Percentiles rank a stretch among this genome's conserved stretches.
These are phyloP conservation scores for Chloranthus sessilifolius DNA, from an alignment of 164 flowering plant genomes.

Conservation along the genomic window DNA sequence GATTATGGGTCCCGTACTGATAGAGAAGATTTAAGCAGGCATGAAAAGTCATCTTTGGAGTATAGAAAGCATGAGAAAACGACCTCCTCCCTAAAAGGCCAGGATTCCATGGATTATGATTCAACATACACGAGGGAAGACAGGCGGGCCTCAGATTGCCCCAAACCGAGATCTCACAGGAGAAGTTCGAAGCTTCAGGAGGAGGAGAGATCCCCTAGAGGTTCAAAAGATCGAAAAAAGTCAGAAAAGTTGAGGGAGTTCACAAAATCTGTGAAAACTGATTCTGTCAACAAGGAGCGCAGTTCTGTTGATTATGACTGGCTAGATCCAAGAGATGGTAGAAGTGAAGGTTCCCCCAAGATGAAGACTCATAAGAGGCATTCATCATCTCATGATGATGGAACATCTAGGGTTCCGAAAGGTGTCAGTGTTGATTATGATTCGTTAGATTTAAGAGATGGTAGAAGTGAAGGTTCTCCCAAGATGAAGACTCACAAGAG, in stretches of 20 bases:
- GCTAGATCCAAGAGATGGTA: conserved; percentile 4
- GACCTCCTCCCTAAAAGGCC: conserved; percentile 8
- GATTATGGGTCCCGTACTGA: conserved; percentile 1
- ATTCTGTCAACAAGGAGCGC: conserved; percentile 1
- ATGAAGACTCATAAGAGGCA: conserved; percentile 4
- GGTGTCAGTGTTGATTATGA: conserved; percentile 9
- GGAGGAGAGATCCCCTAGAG: conserved; percentile 8
- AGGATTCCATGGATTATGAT: conserved; percentile 5
- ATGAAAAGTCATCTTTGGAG: conserved; percentile 10
- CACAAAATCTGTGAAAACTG: conserved; percentile 5
- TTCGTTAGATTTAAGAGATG: conserved; percentile 7
- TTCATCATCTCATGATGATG: conserved; percentile 10
- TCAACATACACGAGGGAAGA: conserved; percentile 13
- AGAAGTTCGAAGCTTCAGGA: conserved; percentile 11
- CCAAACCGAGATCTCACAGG: conserved; percentile 15
- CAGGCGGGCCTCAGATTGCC: conserved; percentile 9
- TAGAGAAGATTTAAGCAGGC: conserved; percentile 5
- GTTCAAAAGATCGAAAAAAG: conserved; percentile 8
- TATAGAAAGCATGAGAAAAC: conserved; percentile 12
- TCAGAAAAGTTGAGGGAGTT: conserved; percentile 6
- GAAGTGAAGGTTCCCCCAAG: conserved; percentile 4
- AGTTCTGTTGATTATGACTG: conserved; percentile 7
- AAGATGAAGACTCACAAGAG: conserved; percentile 8
- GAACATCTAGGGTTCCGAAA: conserved; percentile 5
- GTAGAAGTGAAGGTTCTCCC: conserved; percentile 1